Evolutionary conservation across 768 basidiomycete species (phyloP).

Genomic region (Amyloporia xantha): DNA sequence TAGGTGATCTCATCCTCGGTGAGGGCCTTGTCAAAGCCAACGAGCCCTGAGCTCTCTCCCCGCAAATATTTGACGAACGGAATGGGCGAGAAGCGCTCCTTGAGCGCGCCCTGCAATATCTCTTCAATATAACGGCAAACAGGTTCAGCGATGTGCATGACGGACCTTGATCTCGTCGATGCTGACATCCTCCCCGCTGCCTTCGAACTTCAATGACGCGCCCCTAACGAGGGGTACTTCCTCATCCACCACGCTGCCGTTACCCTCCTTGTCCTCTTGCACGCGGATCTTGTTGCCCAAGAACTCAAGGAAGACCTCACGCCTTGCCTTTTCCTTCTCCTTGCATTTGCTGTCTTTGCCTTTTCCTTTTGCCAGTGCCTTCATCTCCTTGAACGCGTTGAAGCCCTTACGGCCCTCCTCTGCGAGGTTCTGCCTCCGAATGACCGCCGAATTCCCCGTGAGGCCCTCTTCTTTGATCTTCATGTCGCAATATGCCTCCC

Average conservation of each 20-base stretch:
- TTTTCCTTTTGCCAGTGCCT: slow-evolving; percentile 19
- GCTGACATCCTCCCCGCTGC: slow-evolving; percentile 48
- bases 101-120: slow-evolving; percentile 33
- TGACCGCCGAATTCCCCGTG: slow-evolving; percentile 58
- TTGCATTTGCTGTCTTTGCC: slow-evolving; percentile 30
- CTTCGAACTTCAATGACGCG: slow-evolving; percentile 42
- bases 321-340: slow-evolving; percentile 25
- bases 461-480: slow-evolving; percentile 94
- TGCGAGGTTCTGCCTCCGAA: slow-evolving; percentile 49
- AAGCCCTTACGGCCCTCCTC: slow-evolving; percentile 48
- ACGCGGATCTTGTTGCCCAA: slow-evolving; percentile 66
- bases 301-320: slow-evolving; percentile 68
- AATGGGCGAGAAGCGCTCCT: slow-evolving; percentile 38
- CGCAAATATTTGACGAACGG: slow-evolving; percentile 43
- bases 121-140: not conserved
- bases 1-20: slow-evolving; percentile 67
- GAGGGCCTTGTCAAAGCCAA: slow-evolving; percentile 57
- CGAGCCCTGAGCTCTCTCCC: slow-evolving; percentile 40
- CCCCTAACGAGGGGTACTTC: slow-evolving; percentile 38
- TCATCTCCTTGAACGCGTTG: slow-evolving; percentile 74
- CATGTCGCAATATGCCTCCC: slow-evolving; percentile 88
- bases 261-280: slow-evolving; percentile 43
- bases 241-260: slow-evolving; percentile 34
- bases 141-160: not conserved
- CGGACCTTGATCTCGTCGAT: slow-evolving; percentile 56